These are phyloP conservation scores for Canavalia ensiformis DNA, from an alignment of 306 rosid genomes.

Conservation along the genomic window DNA sequence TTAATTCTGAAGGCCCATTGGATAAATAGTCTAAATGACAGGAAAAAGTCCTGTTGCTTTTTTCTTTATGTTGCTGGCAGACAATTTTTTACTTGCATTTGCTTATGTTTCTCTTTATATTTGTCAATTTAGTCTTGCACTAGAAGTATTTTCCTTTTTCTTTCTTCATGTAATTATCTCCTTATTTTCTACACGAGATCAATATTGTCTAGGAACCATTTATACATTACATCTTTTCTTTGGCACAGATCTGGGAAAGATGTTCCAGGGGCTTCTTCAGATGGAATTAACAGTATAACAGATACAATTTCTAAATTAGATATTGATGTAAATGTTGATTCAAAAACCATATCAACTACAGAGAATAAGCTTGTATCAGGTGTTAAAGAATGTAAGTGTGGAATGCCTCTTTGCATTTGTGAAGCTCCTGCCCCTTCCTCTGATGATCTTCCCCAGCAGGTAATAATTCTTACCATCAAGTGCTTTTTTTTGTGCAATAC, in stretches of 20 bases:
- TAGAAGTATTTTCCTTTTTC: constrained; percentile 12
- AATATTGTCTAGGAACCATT: constrained; percentile 10
- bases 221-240: constrained; percentile 36
- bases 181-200: constrained; percentile 36
- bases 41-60: constrained; percentile 1
- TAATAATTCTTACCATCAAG: constrained; percentile 49
- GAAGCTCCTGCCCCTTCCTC: constrained; percentile 75
- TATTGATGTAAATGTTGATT: constrained; percentile 58
- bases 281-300: constrained; percentile 61
- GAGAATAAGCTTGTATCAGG: constrained; percentile 52
- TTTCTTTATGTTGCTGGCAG: not conserved
- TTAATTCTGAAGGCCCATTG: not conserved
- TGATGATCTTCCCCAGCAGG: constrained; percentile 61
- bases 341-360: constrained; percentile 54
- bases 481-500: not conserved
- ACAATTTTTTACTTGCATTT: not conserved
- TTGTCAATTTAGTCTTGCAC: not conserved
- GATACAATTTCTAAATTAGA: constrained; percentile 72
- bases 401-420: constrained; percentile 99
- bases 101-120: constrained; percentile 19
- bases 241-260: constrained; percentile 66
- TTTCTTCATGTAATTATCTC: constrained; percentile 11
- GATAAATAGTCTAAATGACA: not conserved
- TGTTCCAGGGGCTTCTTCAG: constrained; percentile 55
- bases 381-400: constrained; percentile 82